A percentile compares a stretch with the other conserved stretches of the same genome.
Evolutionary conservation across 1,139 yeast species (phyloP).

Genomic region (Kodamaea sp.): DNA sequence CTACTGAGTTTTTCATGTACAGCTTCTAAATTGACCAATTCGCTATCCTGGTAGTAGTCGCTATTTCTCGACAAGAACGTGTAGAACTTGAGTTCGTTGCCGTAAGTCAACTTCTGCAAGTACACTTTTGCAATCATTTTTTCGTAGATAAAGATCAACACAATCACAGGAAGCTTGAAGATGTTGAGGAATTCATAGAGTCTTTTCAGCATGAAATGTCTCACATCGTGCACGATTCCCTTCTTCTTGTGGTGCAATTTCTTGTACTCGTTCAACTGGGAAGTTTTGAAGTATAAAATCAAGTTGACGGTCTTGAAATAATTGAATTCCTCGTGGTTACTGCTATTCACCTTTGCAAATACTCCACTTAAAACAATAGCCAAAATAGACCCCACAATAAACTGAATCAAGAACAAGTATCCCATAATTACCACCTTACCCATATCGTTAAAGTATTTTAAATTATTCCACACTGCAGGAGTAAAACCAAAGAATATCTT

Average conservation of each 20-base stretch:
- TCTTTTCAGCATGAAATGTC: slow-evolving; percentile 7
- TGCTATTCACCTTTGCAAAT: slow-evolving; percentile 39
- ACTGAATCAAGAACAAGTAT: slow-evolving; percentile 58
- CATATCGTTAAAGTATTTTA: slow-evolving; percentile 51
- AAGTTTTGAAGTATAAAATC: slow-evolving; percentile 31
- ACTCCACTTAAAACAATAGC: slow-evolving; percentile 57
- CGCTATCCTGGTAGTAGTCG: slow-evolving; percentile 33
- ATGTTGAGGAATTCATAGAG: slow-evolving; percentile 19
- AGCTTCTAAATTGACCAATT: slow-evolving; percentile 22
- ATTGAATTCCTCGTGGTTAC: slow-evolving; percentile 44
- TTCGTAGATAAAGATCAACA: slow-evolving; percentile 38
- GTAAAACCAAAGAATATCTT: slow-evolving; percentile 63
- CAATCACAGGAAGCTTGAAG: slow-evolving; percentile 37
- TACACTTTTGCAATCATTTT: slow-evolving; percentile 21
- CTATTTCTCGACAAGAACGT: slow-evolving; percentile 34
- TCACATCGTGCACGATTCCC: slow-evolving; percentile 1
- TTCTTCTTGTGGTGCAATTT: neutral
- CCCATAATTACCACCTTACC: slow-evolving; percentile 54
- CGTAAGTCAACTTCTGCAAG: slow-evolving; percentile 12
- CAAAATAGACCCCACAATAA: slow-evolving; percentile 57
- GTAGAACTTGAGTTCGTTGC: slow-evolving; percentile 31
- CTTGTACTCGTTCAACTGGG: slow-evolving; percentile 14
- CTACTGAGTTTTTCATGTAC: slow-evolving; percentile 6
- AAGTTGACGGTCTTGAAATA: slow-evolving; percentile 43
- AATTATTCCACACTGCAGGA: slow-evolving; percentile 64